These are phyloP conservation scores for Huiozyma sinensis DNA, from an alignment of 805 yeast species.

Conservation along the genomic window DNA sequence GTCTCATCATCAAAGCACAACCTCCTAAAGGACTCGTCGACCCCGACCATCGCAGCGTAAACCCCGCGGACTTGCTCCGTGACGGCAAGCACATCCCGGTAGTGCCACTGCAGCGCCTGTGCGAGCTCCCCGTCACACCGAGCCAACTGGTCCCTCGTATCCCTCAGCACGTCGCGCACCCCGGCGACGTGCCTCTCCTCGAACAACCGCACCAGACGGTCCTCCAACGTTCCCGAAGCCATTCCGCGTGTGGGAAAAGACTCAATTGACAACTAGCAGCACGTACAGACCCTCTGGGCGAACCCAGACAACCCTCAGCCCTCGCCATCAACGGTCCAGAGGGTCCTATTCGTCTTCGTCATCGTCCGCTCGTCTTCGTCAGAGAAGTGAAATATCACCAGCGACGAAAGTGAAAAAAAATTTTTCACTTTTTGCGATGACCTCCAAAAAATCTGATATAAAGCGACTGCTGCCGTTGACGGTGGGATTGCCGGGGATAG, in stretches of 20 bases:
- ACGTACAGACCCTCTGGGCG: neutral
- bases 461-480: too few species aligned
- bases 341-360: too few species aligned
- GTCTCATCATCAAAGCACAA: slow-evolving; percentile 24
- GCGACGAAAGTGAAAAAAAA: neutral
- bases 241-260: neutral
- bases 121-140: slow-evolving; percentile 13
- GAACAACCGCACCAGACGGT: slow-evolving; percentile 7
- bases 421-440: neutral
- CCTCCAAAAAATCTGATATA: neutral
- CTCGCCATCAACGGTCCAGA: too few species aligned
- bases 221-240: neutral
- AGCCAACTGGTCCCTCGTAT: slow-evolving; percentile 1
- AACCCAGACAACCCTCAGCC: too few species aligned
- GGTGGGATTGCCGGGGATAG: too few species aligned
- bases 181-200: slow-evolving; percentile 9
- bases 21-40: slow-evolving; percentile 18
- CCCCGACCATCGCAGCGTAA: slow-evolving; percentile 8
- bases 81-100: slow-evolving; percentile 18
- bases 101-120: slow-evolving; percentile 14
- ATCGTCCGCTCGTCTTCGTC: too few species aligned
- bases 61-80: slow-evolving; percentile 15
- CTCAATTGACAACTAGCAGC: neutral
- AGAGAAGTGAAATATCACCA: neutral
- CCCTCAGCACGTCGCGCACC: slow-evolving; percentile 2